Base-by-base conservation (phyloP, 106 monocot species). In the Dendrobium nobile region DNA sequence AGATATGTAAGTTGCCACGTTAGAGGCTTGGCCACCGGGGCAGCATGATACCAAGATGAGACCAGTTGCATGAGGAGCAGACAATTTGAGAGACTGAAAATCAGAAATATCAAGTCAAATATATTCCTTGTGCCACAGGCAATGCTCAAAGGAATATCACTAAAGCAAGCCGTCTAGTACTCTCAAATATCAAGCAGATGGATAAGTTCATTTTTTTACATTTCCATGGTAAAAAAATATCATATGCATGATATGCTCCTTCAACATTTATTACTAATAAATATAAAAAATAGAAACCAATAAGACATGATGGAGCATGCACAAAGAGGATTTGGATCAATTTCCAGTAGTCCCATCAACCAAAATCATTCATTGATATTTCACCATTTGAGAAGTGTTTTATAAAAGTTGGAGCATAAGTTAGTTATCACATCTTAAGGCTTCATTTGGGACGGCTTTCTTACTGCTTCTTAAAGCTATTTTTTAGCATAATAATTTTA, bases 1-100 rank as follows among this genome's bases (percentile, higher is more conserved):
- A 10, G 97, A 97, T 82, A 94, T 98, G 37, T 98, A 98, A 41
- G 98, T 98, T 75, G 98, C 98, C 78, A 98, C 98, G 87, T 98
- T 98, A 59, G 95, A 98, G 77, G 98, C 95, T 79, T 90, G 93
- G 13, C 93, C 93, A 55, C 93, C 93, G 61, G 93, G 93, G 75
- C 93, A 93, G 78, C 93, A 98, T 44, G 98, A 98, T 7, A 94
- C 98, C 75, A 98, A 88, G 79, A 98, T 92, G 78, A 95, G 92
- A 72, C 98, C 95, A 43, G 98, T 98, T 58, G 98, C 98, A 81
- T 95, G 91, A 73, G 98, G 92, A 77, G 98, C 91, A 42, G 98
- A 90, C 78, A 98, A 80, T 54, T 95, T 94, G 42, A 98, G 83
- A 59, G 82, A 64, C 98, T 97, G 85, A 7, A 65, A 85, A 82